Conservation (phyloP, 805 yeast genomes). For the Yarrowia sp. region DNA sequence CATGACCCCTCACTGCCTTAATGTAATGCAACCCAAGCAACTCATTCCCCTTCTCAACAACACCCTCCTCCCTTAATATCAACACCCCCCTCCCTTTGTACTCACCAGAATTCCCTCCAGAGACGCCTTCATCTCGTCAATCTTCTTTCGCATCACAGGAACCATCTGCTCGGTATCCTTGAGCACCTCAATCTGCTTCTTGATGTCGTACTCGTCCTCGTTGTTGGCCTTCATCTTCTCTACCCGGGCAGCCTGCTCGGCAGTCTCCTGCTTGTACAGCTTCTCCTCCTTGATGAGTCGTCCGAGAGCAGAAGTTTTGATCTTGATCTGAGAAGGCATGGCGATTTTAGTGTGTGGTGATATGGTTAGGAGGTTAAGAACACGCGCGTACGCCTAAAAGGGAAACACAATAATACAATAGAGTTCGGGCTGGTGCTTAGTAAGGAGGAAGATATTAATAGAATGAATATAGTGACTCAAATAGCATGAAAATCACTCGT, state of each 20-base stretch:
- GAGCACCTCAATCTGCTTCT: constrained; percentile 57
- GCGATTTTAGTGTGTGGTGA: constrained; percentile 8
- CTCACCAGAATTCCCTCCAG: constrained; percentile 54
- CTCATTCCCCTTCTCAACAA: too few species aligned
- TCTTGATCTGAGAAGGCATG: constrained; percentile 72
- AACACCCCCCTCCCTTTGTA: background rate
- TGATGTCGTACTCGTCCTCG: constrained; percentile 71
- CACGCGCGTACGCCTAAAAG: constrained; percentile 1
- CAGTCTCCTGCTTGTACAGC: constrained; percentile 65
- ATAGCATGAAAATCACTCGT: too few species aligned
- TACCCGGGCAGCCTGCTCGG: constrained; percentile 60
- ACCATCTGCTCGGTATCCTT: constrained; percentile 62
- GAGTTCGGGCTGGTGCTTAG: constrained; percentile 27
- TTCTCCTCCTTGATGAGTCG: constrained; percentile 72
- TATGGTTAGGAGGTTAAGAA: constrained; percentile 20
- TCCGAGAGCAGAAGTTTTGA: constrained; percentile 71
- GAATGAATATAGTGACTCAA: too few species aligned
- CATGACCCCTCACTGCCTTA: too few species aligned
- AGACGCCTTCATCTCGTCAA: constrained; percentile 52
- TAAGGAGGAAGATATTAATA: background rate
- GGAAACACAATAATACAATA: constrained; percentile 2
- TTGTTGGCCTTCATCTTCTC: constrained; percentile 55
- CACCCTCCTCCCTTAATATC: too few species aligned
- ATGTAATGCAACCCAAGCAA: too few species aligned
- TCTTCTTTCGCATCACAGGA: constrained; percentile 57